phyloP scores from a whole-genome alignment of 768 basidiomycete genomes.

The Boletus sp. region DNA sequence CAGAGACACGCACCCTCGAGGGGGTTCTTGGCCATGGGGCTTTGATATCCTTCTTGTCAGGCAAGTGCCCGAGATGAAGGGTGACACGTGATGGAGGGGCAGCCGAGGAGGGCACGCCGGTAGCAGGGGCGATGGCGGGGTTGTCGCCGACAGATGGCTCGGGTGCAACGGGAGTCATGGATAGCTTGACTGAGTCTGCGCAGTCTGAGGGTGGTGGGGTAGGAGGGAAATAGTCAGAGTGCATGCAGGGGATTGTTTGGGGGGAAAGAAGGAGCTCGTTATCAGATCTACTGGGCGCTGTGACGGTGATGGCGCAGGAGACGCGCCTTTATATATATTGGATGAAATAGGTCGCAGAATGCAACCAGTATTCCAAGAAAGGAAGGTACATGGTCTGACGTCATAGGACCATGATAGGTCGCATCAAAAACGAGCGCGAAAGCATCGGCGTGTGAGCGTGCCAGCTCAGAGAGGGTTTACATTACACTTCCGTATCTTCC shows the following conservation, averaged over 20 bases:
- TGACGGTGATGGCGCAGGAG: neutral
- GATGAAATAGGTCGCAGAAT: constrained; percentile 16
- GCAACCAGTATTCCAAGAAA: constrained; percentile 19
- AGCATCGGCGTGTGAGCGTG: neutral
- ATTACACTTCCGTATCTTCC: no score
- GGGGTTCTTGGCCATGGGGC: constrained; percentile 75
- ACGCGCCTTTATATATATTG: constrained; percentile 20
- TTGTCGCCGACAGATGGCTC: neutral
- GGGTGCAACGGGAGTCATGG: constrained; percentile 3
- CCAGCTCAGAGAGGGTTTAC: neutral
- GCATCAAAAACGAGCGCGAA: neutral
- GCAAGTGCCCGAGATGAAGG: constrained; percentile 71
- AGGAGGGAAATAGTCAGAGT: constrained; percentile 26
- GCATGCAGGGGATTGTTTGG: constrained; percentile 1
- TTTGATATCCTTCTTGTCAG: constrained; percentile 69
- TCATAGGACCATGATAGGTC: constrained; percentile 7
- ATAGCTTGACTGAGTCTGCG: neutral
- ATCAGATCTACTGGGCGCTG: constrained; percentile 5
- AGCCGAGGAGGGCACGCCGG: constrained; percentile 16
- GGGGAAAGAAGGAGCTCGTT: neutral
- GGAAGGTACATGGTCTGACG: constrained; percentile 31
- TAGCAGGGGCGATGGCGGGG: neutral
- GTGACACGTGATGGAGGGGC: constrained; percentile 58
- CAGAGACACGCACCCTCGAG: constrained; percentile 48
- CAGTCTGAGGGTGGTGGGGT: constrained; percentile 29